A percentile compares a stretch with the other conserved stretches of the same genome.
Evolutionary conservation across 2,329 filamentous ascomycete genomes (phyloP).

Genomic region (Allantophomopsis cytisporea): DNA sequence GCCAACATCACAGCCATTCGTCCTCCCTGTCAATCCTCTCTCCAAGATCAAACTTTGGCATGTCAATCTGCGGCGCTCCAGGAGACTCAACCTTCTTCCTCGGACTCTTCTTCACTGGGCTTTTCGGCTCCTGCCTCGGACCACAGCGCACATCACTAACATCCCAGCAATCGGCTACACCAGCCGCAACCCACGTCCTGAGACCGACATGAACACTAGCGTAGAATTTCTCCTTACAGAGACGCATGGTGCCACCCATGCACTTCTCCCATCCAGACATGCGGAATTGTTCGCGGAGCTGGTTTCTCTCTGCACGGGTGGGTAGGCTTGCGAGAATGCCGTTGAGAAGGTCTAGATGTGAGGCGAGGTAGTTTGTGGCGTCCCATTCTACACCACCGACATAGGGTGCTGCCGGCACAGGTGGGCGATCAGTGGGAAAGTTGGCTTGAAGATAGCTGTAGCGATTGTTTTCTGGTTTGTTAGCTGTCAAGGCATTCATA

Average conservation of each 20-base stretch:
- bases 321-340: conserved; percentile 76
- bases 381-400: conserved; percentile 98
- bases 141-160: conserved; percentile 70
- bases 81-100: conserved; percentile 32
- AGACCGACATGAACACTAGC: conserved; percentile 80
- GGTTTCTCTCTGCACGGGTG: conserved; percentile 56
- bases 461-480: conserved; percentile 17
- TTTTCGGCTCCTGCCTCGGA: conserved; percentile 28
- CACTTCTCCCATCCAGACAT: conserved; percentile 85
- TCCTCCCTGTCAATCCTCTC: conserved; percentile 1
- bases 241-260: conserved; percentile 70
- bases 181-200: conserved; percentile 81
- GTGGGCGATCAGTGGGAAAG: conserved; percentile 77
- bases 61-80: conserved; percentile 43
- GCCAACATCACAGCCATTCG: conserved; percentile 2
- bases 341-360: conserved; percentile 86
- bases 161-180: conserved; percentile 78
- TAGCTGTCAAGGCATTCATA: conserved; percentile 14
- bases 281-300: conserved; percentile 61
- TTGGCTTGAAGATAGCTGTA: conserved; percentile 53
- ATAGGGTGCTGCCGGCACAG: conserved; percentile 87
- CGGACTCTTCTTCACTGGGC: conserved; percentile 31
- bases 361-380: conserved; percentile 89
- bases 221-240: conserved; percentile 98
- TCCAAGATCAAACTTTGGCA: conserved; percentile 38